Conservation (phyloP, 1,284 basidiomycete species). For the Marasmius oreades region DNA sequence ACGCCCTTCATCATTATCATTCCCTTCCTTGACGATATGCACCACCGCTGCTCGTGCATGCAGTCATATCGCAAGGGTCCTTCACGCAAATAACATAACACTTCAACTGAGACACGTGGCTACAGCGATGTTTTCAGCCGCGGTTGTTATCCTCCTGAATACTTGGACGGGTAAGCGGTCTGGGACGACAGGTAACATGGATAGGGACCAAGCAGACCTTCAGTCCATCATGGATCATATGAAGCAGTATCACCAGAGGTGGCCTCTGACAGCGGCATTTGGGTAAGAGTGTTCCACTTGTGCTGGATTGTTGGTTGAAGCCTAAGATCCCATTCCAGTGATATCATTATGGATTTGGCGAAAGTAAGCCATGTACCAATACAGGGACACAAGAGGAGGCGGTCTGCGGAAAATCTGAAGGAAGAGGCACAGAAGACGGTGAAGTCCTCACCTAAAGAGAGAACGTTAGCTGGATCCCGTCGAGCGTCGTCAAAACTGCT, state of each 20-base stretch:
- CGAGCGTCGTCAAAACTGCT: not conserved
- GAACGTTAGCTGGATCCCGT: not conserved
- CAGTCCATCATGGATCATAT: slow-evolving; percentile 50
- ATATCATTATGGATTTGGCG: slow-evolving; percentile 32
- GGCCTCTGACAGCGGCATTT: slow-evolving; percentile 39
- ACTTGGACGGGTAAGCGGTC: slow-evolving; percentile 55
- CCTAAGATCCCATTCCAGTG: slow-evolving; percentile 20
- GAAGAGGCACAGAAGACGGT: not conserved
- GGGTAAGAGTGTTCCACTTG: slow-evolving; percentile 23
- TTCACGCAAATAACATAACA: slow-evolving; percentile 23
- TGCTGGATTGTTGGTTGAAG: not conserved
- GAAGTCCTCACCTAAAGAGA: not conserved
- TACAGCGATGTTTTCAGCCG: slow-evolving; percentile 27
- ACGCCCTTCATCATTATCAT: slow-evolving; percentile 38
- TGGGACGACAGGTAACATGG: slow-evolving; percentile 40
- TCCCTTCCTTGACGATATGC: slow-evolving; percentile 67
- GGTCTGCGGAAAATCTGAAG: slow-evolving; percentile 7
- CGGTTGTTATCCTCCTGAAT: slow-evolving; percentile 56
- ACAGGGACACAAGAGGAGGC: slow-evolving; percentile 7
- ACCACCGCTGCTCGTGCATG: slow-evolving; percentile 65
- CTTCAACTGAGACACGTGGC: slow-evolving; percentile 29
- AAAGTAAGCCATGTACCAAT: slow-evolving; percentile 8
- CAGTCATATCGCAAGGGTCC: slow-evolving; percentile 53
- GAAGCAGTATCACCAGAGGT: slow-evolving; percentile 42
- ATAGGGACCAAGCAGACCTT: slow-evolving; percentile 51